These are phyloP conservation scores for Ustilago loliicola DNA, from an alignment of 1,284 basidiomycete species.

Conservation along the genomic window DNA sequence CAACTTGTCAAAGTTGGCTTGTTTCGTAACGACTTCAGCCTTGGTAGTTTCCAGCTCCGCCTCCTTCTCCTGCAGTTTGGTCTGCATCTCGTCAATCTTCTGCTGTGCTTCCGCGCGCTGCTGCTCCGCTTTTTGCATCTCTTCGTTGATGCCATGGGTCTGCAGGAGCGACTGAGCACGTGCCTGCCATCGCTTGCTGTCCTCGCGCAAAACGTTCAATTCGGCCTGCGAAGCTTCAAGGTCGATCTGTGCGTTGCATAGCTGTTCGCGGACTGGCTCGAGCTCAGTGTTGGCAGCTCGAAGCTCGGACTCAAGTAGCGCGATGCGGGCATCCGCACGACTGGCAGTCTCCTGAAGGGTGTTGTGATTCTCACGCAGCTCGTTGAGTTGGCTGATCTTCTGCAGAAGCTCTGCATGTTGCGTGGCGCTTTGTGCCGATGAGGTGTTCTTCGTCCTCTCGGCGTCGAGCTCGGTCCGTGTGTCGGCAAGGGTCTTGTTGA, in stretches of 20 bases:
- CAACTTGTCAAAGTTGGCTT: slow-evolving; percentile 62
- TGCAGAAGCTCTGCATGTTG: slow-evolving; percentile 88
- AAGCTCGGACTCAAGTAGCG: slow-evolving; percentile 73
- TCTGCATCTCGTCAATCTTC: slow-evolving; percentile 45
- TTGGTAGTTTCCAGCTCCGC: slow-evolving; percentile 31
- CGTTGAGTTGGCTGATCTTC: slow-evolving; percentile 86
- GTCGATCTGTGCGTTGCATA: slow-evolving; percentile 79
- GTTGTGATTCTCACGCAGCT: slow-evolving; percentile 88
- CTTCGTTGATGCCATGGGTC: slow-evolving; percentile 86
- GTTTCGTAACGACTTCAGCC: slow-evolving; percentile 48
- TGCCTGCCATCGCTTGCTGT: slow-evolving; percentile 86
- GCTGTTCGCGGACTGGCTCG: slow-evolving; percentile 81
- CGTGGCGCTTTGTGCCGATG: slow-evolving; percentile 75
- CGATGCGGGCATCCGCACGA: slow-evolving; percentile 75
- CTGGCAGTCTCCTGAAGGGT: slow-evolving; percentile 84
- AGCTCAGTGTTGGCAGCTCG: slow-evolving; percentile 75
- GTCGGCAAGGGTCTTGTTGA: slow-evolving; percentile 80
- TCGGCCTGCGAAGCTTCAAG: slow-evolving; percentile 80
- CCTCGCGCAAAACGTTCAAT: slow-evolving; percentile 80
- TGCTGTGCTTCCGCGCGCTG: slow-evolving; percentile 57
- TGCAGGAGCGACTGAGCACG: slow-evolving; percentile 83
- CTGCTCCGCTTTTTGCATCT: slow-evolving; percentile 66
- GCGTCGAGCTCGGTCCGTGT: slow-evolving; percentile 72
- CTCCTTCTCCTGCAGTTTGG: slow-evolving; percentile 40
- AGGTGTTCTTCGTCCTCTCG: slow-evolving; percentile 45